phyloP scores from a whole-genome alignment of 2,329 filamentous ascomycete species.

The Dryadomyces quercivorus region DNA sequence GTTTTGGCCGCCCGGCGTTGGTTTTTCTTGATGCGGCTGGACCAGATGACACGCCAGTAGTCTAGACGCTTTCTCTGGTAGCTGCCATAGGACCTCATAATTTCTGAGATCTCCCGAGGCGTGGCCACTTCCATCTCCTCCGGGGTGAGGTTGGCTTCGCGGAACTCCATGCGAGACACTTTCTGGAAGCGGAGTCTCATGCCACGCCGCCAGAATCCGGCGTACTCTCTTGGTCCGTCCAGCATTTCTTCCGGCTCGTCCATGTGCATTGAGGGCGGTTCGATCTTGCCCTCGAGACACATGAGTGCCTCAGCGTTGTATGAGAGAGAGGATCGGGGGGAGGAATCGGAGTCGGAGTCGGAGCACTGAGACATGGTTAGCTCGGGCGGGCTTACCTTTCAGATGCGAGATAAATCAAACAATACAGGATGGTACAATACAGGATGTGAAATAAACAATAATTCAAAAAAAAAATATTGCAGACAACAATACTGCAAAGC shows the following conservation, averaged over 20 bases:
- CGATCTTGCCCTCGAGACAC: not conserved
- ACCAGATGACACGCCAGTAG: not conserved
- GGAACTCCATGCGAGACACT: not conserved
- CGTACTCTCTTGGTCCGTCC: not conserved
- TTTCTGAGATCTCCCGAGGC: not conserved
- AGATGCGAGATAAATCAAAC: too few relatives aligned
- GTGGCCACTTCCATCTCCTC: constrained; percentile 4
- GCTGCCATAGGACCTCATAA: not conserved
- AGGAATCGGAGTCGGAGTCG: not conserved
- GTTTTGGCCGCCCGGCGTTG: too few relatives aligned
- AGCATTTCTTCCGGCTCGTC: not conserved
- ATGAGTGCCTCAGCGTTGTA: not conserved
- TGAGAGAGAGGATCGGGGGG: too few relatives aligned
- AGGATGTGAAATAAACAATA: too few relatives aligned
- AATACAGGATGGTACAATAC: too few relatives aligned
- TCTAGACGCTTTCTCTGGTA: not conserved
- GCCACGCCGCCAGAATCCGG: not conserved
- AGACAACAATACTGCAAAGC: too few relatives aligned
- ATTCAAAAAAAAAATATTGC: too few relatives aligned
- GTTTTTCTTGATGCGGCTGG: not conserved
- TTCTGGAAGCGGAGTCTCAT: not conserved
- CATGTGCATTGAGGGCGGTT: not conserved
- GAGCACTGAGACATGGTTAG: not conserved
- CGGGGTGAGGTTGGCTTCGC: constrained; percentile 1
- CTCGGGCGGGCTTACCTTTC: too few relatives aligned